Evolutionary conservation across 2,329 filamentous ascomycete species (phyloP).

Genomic region (Macrophomina phaseolina): DNA sequence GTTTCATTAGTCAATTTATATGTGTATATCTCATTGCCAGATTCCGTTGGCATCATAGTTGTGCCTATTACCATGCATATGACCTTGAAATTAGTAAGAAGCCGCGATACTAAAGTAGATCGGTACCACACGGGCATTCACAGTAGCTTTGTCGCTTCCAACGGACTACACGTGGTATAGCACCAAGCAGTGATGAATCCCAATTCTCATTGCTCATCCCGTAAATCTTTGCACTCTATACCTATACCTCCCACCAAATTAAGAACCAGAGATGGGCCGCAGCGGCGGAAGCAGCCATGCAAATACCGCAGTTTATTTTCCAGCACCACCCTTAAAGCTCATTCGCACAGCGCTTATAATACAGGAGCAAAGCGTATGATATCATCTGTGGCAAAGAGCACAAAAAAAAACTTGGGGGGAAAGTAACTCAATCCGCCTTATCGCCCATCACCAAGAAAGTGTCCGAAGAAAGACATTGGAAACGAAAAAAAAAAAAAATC

Average conservation of each 20-base stretch:
- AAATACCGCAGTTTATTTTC: constrained; percentile 15
- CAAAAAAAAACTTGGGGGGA: not conserved
- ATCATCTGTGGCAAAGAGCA: constrained; percentile 21
- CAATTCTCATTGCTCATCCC: constrained; percentile 11
- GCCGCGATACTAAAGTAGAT: not conserved
- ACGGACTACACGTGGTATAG: not conserved
- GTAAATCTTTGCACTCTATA: not conserved
- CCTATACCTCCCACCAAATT: not conserved
- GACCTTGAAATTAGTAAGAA: too few species aligned
- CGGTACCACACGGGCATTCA: not conserved
- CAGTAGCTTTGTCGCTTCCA: not conserved
- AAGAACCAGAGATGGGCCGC: not conserved
- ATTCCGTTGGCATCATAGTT: too few species aligned
- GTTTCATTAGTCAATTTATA: too few species aligned
- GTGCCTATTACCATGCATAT: too few species aligned
- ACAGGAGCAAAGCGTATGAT: constrained; percentile 24
- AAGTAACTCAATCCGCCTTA: not conserved
- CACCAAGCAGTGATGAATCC: not conserved
- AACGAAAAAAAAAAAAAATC: not conserved
- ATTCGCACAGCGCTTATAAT: constrained; percentile 25
- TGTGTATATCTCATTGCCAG: too few species aligned
- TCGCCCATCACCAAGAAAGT: not conserved
- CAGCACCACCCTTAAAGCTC: constrained; percentile 9
- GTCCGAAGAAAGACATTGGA: not conserved
- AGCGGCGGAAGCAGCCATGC: constrained; percentile 9